These are phyloP conservation scores for Beauveria sp. DNA, from an alignment of 2,329 filamentous ascomycete species.

Conservation along the genomic window DNA sequence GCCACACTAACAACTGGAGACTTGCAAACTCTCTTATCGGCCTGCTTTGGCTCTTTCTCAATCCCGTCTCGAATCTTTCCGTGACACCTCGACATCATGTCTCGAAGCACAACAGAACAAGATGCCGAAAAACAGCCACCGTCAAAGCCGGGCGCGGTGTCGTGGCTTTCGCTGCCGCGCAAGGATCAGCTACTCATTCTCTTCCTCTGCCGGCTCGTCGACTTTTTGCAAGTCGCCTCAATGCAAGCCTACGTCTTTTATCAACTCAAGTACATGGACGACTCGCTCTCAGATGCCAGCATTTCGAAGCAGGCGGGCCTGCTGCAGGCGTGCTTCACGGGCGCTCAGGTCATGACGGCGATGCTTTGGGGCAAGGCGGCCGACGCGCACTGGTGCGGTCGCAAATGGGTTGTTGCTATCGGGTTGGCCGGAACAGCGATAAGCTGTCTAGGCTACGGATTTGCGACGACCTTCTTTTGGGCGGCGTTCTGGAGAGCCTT, in stretches of 20 bases:
- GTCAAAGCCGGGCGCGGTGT: slow-evolving; percentile 34
- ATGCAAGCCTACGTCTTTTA: slow-evolving; percentile 68
- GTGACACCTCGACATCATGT: not conserved
- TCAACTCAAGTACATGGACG: slow-evolving; percentile 60
- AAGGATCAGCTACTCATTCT: slow-evolving; percentile 65
- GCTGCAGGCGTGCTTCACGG: slow-evolving; percentile 63
- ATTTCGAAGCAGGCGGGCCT: slow-evolving; percentile 64
- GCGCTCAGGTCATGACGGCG: slow-evolving; percentile 65
- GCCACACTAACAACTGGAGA: slow-evolving; percentile 1
- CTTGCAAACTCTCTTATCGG: not conserved
- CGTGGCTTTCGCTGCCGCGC: slow-evolving; percentile 62
- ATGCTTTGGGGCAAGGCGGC: slow-evolving; percentile 65
- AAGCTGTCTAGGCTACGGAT: slow-evolving; percentile 64
- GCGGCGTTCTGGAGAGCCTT: slow-evolving; percentile 59
- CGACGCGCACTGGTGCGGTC: slow-evolving; percentile 50
- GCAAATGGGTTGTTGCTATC: slow-evolving; percentile 64
- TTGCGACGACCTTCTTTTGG: slow-evolving; percentile 55
- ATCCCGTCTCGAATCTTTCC: not conserved
- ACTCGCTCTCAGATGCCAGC: slow-evolving; percentile 40
- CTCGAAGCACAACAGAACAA: not conserved
- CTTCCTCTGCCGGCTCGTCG: slow-evolving; percentile 62
- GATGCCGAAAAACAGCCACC: not conserved
- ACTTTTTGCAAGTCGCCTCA: slow-evolving; percentile 65
- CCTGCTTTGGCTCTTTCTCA: too few relatives aligned
- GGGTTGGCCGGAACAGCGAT: slow-evolving; percentile 60